phyloP scores from a whole-genome alignment of 371 early-diverging fungal species.

The Lichtheimia hyalospora region DNA sequence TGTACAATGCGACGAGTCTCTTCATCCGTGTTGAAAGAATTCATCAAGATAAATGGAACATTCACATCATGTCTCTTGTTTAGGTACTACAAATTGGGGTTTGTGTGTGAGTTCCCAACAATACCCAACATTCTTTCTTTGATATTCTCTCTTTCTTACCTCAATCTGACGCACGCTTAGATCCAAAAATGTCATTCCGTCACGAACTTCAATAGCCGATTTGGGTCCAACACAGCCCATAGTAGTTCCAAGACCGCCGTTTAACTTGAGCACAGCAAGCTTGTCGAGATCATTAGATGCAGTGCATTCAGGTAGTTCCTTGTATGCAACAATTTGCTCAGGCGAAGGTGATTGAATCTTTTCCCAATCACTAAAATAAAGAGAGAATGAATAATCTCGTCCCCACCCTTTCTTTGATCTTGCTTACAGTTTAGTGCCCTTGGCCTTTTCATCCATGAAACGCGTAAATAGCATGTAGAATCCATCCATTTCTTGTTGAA shows the following conservation, averaged over 20 bases:
- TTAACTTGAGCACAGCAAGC: constrained; percentile 98
- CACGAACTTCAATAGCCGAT: constrained; percentile 97
- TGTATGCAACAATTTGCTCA: constrained; percentile 85
- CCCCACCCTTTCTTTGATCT: background rate
- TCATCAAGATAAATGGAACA: constrained; percentile 99
- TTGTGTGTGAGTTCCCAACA: too few species aligned
- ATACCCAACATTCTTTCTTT: background rate
- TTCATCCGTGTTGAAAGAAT: constrained; percentile 99
- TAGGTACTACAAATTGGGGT: constrained; percentile 64
- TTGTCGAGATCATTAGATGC: constrained; percentile 74
- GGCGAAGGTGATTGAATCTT: constrained; percentile 89
- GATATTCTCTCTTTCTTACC: constrained; percentile 35
- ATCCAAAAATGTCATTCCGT: constrained; percentile 98
- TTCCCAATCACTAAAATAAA: constrained; percentile 83
- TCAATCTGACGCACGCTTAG: constrained; percentile 98
- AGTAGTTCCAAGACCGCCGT: constrained; percentile 99
- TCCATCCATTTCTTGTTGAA: constrained; percentile 75
- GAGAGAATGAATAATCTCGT: constrained; percentile 1
- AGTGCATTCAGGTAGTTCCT: constrained; percentile 55
- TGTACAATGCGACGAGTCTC: constrained; percentile 97
- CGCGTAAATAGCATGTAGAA: constrained; percentile 91
- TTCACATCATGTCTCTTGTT: constrained; percentile 87
- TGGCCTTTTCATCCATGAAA: constrained; percentile 80
- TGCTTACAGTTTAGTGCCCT: constrained; percentile 81
- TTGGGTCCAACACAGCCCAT: constrained; percentile 99